Percentiles rank a stretch among this genome's conserved stretches.
Evolutionary conservation across 257 asterid species (phyloP).

Genomic region (Galeopsis tetrahit): DNA sequence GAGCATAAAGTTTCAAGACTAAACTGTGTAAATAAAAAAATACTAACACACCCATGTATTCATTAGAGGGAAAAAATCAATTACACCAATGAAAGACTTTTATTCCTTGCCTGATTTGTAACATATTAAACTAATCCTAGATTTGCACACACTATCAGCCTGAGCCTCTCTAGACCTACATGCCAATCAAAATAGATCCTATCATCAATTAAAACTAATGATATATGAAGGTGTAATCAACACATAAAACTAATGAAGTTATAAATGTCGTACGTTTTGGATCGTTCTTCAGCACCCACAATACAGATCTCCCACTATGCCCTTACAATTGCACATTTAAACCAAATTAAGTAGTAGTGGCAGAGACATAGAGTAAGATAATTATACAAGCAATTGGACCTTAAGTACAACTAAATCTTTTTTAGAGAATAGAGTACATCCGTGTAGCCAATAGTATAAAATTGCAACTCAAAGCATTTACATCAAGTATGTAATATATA

Average conservation of each 20-base stretch:
- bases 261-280: background rate
- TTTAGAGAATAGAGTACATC: background rate
- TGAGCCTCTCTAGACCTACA: conserved; percentile 1
- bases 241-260: background rate
- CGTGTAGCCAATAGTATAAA: background rate
- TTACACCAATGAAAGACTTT: background rate
- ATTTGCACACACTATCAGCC: conserved; percentile 1
- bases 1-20: background rate
- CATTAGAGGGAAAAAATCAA: background rate
- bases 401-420: background rate
- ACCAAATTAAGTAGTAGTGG: background rate
- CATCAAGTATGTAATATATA: background rate
- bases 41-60: conserved; percentile 5
- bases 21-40: background rate
- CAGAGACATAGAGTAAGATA: background rate
- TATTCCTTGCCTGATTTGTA: background rate
- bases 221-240: background rate
- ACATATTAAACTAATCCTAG: background rate
- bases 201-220: background rate
- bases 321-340: background rate
- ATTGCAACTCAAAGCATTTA: background rate
- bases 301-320: background rate
- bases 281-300: conserved; percentile 5
- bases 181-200: background rate
- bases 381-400: background rate